Percentiles rank a stretch among this genome's conserved stretches.
These are phyloP conservation scores for Hypericum perforatum DNA, from an alignment of 345 rosid species.

Conservation along the genomic window DNA sequence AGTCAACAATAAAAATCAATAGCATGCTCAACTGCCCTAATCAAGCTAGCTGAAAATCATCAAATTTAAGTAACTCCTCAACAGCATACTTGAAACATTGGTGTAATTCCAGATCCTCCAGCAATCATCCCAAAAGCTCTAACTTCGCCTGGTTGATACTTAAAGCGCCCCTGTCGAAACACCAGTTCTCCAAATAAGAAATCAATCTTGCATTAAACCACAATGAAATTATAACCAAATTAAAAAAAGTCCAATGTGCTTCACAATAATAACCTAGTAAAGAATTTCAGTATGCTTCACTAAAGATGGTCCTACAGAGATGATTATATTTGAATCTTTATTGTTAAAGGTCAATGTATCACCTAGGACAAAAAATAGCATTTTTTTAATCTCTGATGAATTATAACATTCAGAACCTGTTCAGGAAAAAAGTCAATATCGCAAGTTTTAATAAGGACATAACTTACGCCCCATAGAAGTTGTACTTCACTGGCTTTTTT, in stretches of 20 bases:
- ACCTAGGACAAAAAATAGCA: too few relatives aligned
- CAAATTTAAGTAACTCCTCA: not conserved
- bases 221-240: not conserved
- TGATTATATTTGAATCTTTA: too few relatives aligned
- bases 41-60: constrained; percentile 5
- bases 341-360: too few relatives aligned
- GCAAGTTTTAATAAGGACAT: too few relatives aligned
- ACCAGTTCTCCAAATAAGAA: not conserved
- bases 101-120: constrained; percentile 99
- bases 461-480: too few relatives aligned
- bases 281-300: not conserved
- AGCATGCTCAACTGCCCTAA: too few relatives aligned
- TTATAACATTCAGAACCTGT: too few relatives aligned
- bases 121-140: constrained; percentile 97
- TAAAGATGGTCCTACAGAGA: not conserved
- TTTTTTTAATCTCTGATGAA: too few relatives aligned
- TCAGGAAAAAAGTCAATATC: too few relatives aligned
- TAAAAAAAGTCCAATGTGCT: not conserved
- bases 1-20: constrained; percentile 2
- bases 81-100: constrained; percentile 84
- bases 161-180: constrained; percentile 70
- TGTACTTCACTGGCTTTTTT: too few relatives aligned
- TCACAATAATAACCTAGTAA: not conserved
- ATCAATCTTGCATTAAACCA: not conserved
- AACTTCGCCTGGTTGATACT: constrained; percentile 74